Conservation (phyloP, 495 filamentous ascomycete genomes). For the Lasiosphaeria hispida region DNA sequence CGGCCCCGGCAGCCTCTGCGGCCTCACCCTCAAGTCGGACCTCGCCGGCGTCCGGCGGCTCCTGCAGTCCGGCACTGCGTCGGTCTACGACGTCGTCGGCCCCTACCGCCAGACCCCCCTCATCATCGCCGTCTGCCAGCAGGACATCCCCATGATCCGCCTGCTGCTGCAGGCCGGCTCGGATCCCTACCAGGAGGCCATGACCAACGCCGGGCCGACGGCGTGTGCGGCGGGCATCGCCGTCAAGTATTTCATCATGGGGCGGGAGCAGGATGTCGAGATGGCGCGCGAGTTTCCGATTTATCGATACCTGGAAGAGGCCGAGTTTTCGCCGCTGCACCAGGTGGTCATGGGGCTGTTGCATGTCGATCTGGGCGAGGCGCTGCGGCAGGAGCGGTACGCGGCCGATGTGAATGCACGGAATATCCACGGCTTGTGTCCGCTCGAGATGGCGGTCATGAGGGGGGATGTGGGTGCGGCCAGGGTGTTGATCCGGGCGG, state of each 20-base stretch:
- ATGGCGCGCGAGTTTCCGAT: background rate
- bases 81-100: background rate
- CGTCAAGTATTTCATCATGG: background rate
- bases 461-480: background rate
- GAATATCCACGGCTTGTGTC: background rate
- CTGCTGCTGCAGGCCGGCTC: background rate
- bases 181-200: background rate
- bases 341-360: background rate
- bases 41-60: background rate
- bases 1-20: background rate
- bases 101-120: background rate
- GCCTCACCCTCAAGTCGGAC: background rate
- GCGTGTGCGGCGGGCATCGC: background rate
- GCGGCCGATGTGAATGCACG: background rate
- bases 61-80: background rate
- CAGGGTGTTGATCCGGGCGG: background rate
- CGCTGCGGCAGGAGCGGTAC: background rate
- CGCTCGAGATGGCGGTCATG: constrained; percentile 5
- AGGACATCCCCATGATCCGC: background rate
- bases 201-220: no score
- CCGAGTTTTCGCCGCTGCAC: background rate
- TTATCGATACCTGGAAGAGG: background rate
- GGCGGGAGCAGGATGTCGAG: background rate
- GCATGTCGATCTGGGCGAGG: constrained; percentile 1
- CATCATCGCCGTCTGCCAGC: background rate